Evolutionary conservation across 495 filamentous ascomycete species (phyloP).

Genomic region (Xylaria palmicola): DNA sequence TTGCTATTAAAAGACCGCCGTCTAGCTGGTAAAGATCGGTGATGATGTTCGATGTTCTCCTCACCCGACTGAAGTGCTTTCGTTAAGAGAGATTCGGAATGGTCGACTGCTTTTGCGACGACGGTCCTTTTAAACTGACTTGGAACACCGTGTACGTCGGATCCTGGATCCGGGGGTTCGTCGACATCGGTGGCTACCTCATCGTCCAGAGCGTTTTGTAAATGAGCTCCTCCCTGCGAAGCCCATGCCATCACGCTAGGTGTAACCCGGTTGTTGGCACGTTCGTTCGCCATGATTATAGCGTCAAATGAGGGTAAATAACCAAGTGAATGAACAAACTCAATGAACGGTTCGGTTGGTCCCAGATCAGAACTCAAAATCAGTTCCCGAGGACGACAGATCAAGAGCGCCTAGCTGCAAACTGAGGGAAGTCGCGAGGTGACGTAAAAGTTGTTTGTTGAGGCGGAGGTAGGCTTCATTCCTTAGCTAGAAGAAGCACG

Average conservation of each 20-base stretch:
- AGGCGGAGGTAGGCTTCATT: slow-evolving; percentile 27
- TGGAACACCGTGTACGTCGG: not conserved
- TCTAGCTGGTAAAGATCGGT: slow-evolving; percentile 30
- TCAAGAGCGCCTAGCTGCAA: not conserved
- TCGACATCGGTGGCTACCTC: slow-evolving; percentile 34
- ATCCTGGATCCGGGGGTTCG: slow-evolving; percentile 38
- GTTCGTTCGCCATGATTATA: slow-evolving; percentile 38
- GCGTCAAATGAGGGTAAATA: not conserved
- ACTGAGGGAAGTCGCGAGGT: not conserved
- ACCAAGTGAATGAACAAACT: not conserved
- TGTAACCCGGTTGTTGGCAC: slow-evolving; percentile 37
- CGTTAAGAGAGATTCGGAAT: slow-evolving; percentile 75
- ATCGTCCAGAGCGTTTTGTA: slow-evolving; percentile 45
- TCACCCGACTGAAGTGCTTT: slow-evolving; percentile 68
- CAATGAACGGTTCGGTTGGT: not conserved
- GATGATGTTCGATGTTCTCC: slow-evolving; percentile 32
- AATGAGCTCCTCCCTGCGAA: slow-evolving; percentile 39
- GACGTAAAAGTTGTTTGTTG: not conserved
- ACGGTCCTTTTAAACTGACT: slow-evolving; percentile 43
- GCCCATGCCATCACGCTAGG: slow-evolving; percentile 44
- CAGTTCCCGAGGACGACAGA: not conserved
- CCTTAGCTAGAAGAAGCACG: slow-evolving; percentile 28
- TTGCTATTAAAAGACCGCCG: slow-evolving; percentile 75
- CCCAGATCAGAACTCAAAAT: not conserved
- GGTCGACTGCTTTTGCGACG: slow-evolving; percentile 44